Evolutionary conservation across 2,329 filamentous ascomycete species (phyloP).

Genomic region (Colletotrichum truncatum): DNA sequence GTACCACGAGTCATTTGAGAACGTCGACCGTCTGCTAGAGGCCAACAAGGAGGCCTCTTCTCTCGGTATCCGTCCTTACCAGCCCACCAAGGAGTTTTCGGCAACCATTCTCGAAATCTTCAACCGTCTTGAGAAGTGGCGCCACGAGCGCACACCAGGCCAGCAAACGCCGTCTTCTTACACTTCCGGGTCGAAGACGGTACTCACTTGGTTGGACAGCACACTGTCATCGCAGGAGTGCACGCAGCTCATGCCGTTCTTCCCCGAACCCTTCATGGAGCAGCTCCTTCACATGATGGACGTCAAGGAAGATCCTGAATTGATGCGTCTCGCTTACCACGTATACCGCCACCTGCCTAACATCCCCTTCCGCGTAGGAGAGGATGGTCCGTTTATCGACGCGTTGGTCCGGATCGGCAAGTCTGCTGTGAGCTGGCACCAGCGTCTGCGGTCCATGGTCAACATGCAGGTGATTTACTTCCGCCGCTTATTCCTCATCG

Average conservation of each 20-base stretch:
- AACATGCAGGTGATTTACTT: slow-evolving; percentile 99
- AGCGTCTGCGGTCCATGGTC: slow-evolving; percentile 91
- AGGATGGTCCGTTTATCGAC: slow-evolving; percentile 85
- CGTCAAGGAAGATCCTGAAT: slow-evolving; percentile 96
- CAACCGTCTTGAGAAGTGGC: slow-evolving; percentile 83
- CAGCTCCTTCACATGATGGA: slow-evolving; percentile 99
- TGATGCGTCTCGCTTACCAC: slow-evolving; percentile 93
- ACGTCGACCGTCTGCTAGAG: slow-evolving; percentile 78
- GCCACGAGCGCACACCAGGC: slow-evolving; percentile 82
- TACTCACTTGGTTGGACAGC: slow-evolving; percentile 92
- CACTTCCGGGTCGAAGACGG: slow-evolving; percentile 95
- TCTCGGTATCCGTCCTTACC: slow-evolving; percentile 85
- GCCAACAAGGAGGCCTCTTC: slow-evolving; percentile 83
- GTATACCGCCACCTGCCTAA: slow-evolving; percentile 97
- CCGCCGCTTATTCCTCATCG: slow-evolving; percentile 90
- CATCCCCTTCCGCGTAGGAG: slow-evolving; percentile 87
- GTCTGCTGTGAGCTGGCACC: slow-evolving; percentile 89
- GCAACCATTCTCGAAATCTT: slow-evolving; percentile 81
- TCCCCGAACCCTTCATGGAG: slow-evolving; percentile 88
- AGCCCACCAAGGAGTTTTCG: slow-evolving; percentile 78
- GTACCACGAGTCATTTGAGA: slow-evolving; percentile 92
- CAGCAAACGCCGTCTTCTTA: slow-evolving; percentile 95
- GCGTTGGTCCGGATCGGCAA: slow-evolving; percentile 89
- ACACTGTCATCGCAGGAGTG: slow-evolving; percentile 93
- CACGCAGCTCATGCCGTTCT: slow-evolving; percentile 89